Conservation (phyloP, 1,284 basidiomycete species). For the Ganoderma resinaceum region DNA sequence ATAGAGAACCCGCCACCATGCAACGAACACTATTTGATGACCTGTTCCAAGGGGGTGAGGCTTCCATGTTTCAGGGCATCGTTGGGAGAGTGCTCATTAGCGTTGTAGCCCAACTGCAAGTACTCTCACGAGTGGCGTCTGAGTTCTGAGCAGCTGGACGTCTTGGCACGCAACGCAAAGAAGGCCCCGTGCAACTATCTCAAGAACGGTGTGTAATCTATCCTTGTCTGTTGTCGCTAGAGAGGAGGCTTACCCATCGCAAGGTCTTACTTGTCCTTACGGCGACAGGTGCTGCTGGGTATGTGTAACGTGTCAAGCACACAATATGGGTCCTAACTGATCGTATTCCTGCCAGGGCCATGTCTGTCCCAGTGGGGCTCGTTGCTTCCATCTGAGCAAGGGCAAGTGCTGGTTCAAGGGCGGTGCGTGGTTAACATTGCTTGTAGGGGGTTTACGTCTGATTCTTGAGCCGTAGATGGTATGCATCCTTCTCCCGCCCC, state of each 20-base stretch:
- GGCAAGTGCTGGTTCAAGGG: constrained; percentile 88
- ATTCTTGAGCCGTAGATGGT: constrained; percentile 25
- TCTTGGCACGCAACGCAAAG: constrained; percentile 74
- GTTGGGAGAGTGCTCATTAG: neutral
- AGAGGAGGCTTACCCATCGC: neutral
- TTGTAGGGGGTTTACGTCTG: neutral
- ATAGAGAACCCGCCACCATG: constrained; percentile 78
- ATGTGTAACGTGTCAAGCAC: constrained; percentile 9
- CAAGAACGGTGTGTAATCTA: constrained; percentile 62
- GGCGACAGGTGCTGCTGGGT: constrained; percentile 74
- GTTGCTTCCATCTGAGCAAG: constrained; percentile 49
- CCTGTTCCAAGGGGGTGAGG: constrained; percentile 77
- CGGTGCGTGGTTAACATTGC: constrained; percentile 50
- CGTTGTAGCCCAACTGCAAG: constrained; percentile 68
- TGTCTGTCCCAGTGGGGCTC: constrained; percentile 78
- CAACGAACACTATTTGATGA: constrained; percentile 82
- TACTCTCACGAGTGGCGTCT: constrained; percentile 81
- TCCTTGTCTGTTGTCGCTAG: neutral
- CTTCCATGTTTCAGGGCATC: neutral
- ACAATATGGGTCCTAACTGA: neutral
- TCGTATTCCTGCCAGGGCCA: constrained; percentile 58
- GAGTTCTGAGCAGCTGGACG: constrained; percentile 69
- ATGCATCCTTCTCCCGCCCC: constrained; percentile 30
- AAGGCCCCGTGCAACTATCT: constrained; percentile 83
- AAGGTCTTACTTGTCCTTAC: constrained; percentile 74